phyloP scores from a whole-genome alignment of 1,284 basidiomycete species.

The Cryptococcus sp. region DNA sequence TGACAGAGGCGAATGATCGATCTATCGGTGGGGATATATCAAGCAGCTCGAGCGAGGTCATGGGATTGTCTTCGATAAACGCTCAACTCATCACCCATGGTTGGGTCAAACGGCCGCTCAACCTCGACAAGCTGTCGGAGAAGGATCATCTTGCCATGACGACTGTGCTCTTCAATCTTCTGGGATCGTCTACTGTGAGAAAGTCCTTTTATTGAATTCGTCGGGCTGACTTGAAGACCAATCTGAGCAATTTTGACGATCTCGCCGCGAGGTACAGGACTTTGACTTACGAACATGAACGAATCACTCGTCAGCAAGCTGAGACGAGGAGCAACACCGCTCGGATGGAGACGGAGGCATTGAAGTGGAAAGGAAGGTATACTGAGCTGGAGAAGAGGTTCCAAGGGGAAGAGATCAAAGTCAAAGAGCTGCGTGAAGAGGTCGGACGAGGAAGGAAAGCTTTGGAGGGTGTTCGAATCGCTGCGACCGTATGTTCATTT shows the following conservation, averaged over 20 bases:
- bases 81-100: slow-evolving; percentile 73
- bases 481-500: slow-evolving; percentile 36
- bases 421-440: slow-evolving; percentile 51
- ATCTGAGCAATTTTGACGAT: slow-evolving; percentile 72
- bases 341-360: slow-evolving; percentile 53
- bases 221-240: slow-evolving; percentile 51
- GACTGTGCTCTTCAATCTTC: slow-evolving; percentile 69
- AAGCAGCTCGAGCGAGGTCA: no score
- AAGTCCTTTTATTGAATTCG: background rate
- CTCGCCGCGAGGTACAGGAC: slow-evolving; percentile 68
- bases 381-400: slow-evolving; percentile 37
- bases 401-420: slow-evolving; percentile 56
- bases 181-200: slow-evolving; percentile 72
- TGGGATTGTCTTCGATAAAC: slow-evolving; percentile 57
- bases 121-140: slow-evolving; percentile 57
- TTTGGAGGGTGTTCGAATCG: slow-evolving; percentile 38
- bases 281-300: slow-evolving; percentile 74
- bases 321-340: slow-evolving; percentile 10
- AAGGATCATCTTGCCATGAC: slow-evolving; percentile 61
- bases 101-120: slow-evolving; percentile 55
- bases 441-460: slow-evolving; percentile 37
- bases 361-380: slow-evolving; percentile 61
- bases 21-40: no score
- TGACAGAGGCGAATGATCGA: no score
- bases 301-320: slow-evolving; percentile 57